Evolutionary conservation across 139 green algal species (phyloP), one percentile per base, ranked within the genome.

Genomic region (Coccomyxa sp.): DNA sequence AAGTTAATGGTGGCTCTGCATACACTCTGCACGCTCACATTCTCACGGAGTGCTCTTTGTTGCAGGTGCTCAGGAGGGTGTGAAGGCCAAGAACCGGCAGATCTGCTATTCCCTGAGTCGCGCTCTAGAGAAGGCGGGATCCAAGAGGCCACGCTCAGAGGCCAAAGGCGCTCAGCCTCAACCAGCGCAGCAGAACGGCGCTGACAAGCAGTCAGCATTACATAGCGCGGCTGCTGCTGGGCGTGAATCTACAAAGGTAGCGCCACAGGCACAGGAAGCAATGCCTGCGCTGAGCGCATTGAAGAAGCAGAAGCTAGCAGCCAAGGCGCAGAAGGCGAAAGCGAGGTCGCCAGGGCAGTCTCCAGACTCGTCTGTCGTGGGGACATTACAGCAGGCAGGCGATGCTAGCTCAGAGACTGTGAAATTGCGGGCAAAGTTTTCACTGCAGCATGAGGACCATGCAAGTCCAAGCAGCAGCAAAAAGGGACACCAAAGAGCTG

Each of bases 21-120:
- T 3, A 3, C 50, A 64, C 22, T 18, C 5, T 3, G 50, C 18
- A 18, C 22, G 2, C 50, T 64, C 18, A 64, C 50, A 64, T 64
- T 27, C 14, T 10, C 14, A 22, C 50, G 22, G 5, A 41, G 78
- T 34, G 7, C 6, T 31, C 6, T 8, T 76, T n/a, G n/a, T n/a
- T n/a, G 36, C 79, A 89, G 85, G 89, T 24, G 86, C 89, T 0
- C 40, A 75, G 64, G 36, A 76, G 16, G 82, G 78, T 31, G 83
- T 86, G 8, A 76, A 78, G 34, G 79, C 84, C 0, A 77, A 80
- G 39, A 95, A 93, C 87, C 84, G 91, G 2, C 58, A 86, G 78
- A 85, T 76, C 29, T 83, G 95, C 58, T 95, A 95, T 31, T 79
- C 72, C 22, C 31, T 89, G 34, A 91, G 82, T 41, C 74, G 78